These are phyloP conservation scores for Ceratobasidium papillatum DNA, from an alignment of 1,284 basidiomycete species.

Conservation along the genomic window DNA sequence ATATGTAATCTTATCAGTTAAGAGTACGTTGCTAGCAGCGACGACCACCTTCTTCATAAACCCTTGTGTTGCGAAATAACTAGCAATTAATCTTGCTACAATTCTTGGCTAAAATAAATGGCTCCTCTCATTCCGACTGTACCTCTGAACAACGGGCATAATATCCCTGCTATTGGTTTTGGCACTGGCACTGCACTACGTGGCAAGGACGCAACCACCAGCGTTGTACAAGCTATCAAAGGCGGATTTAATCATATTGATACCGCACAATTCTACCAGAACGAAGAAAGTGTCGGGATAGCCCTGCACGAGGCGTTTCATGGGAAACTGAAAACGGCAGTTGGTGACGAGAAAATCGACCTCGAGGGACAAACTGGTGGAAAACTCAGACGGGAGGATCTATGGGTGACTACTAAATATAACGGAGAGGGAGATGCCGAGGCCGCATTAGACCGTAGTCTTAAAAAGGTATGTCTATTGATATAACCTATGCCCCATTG, in stretches of 20 bases:
- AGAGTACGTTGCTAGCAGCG: background rate
- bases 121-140: background rate
- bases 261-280: constrained; percentile 44
- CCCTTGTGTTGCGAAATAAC: background rate
- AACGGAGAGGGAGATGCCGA: background rate
- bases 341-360: constrained; percentile 3
- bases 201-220: constrained; percentile 47
- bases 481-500: background rate
- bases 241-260: constrained; percentile 49
- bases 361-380: background rate
- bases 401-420: constrained; percentile 44
- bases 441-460: constrained; percentile 9
- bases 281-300: constrained; percentile 37
- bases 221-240: constrained; percentile 48
- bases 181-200: constrained; percentile 44
- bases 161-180: constrained; percentile 45
- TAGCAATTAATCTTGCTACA: background rate
- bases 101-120: background rate
- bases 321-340: background rate
- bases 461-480: constrained; percentile 9
- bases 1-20: no score
- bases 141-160: background rate
- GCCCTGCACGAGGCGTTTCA: constrained; percentile 17
- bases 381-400: constrained; percentile 19
- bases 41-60: background rate